A percentile compares a stretch with the other conserved stretches of the same genome.
These are phyloP conservation scores for Westerdykella aurantiaca DNA, from an alignment of 2,329 filamentous ascomycete species.

Conservation along the genomic window DNA sequence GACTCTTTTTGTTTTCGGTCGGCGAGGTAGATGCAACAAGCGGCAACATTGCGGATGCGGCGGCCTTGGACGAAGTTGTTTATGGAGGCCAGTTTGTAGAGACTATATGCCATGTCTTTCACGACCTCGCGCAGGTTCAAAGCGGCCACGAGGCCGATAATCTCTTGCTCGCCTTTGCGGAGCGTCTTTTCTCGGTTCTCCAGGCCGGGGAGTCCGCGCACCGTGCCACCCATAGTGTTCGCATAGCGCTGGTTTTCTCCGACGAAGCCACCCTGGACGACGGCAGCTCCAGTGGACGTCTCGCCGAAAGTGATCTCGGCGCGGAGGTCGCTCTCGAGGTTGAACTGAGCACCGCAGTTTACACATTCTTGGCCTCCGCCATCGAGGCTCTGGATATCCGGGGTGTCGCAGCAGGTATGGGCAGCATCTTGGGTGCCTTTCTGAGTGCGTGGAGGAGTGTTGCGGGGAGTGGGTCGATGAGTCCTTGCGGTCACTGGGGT, in stretches of 20 bases:
- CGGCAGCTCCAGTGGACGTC: constrained; percentile 73
- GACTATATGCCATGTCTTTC: constrained; percentile 35
- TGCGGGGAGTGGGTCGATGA: constrained; percentile 10
- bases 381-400: constrained; percentile 15
- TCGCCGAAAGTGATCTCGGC: constrained; percentile 90
- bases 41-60: constrained; percentile 75
- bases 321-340: constrained; percentile 76
- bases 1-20: constrained; percentile 75
- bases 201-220: constrained; percentile 44
- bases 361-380: constrained; percentile 50
- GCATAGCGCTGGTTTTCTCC: constrained; percentile 79
- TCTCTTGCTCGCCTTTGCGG: constrained; percentile 48
- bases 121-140: constrained; percentile 36
- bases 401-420: constrained; percentile 23
- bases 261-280: constrained; percentile 86
- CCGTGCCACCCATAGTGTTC: constrained; percentile 50
- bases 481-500: constrained; percentile 12
- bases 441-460: constrained; percentile 10
- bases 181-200: constrained; percentile 58
- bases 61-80: constrained; percentile 62
- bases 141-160: constrained; percentile 35
- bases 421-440: constrained; percentile 6
- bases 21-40: constrained; percentile 86
- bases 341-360: constrained; percentile 77
- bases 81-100: constrained; percentile 50